Evolutionary conservation across 306 rosid species (phyloP).

Genomic region (Castanea sativa): DNA sequence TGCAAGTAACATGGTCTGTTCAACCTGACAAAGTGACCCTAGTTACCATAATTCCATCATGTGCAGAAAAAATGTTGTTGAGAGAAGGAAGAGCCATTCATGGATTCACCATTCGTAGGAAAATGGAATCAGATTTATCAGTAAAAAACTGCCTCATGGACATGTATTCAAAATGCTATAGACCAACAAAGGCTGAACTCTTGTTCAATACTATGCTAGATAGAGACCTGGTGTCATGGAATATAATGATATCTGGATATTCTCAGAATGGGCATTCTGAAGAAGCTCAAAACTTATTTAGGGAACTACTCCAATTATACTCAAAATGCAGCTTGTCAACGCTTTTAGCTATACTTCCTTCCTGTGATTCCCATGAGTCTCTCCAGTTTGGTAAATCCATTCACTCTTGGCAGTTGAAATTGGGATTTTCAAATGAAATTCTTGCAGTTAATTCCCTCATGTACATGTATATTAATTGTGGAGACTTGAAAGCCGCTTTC

Average conservation of each 20-base stretch:
- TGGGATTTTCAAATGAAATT: conserved; percentile 43
- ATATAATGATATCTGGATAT: conserved; percentile 63
- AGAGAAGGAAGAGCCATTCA: conserved; percentile 52
- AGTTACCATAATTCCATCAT: conserved; percentile 32
- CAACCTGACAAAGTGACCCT: conserved; percentile 44
- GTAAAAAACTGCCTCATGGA: conserved; percentile 43
- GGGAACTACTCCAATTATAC: conserved; percentile 26
- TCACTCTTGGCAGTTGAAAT: conserved; percentile 61
- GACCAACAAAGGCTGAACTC: conserved; percentile 35
- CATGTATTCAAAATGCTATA: conserved; percentile 50
- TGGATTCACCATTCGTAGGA: conserved; percentile 43
- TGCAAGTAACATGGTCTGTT: conserved; percentile 35
- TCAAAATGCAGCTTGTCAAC: conserved; percentile 40
- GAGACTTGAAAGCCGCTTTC: conserved; percentile 39
- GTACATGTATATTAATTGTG: conserved; percentile 52
- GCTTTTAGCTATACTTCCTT: conserved; percentile 43
- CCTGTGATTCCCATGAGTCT: conserved; percentile 38
- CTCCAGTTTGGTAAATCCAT: conserved; percentile 48
- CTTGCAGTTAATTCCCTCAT: conserved; percentile 43
- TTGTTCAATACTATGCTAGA: conserved; percentile 37
- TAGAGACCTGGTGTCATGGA: conserved; percentile 60
- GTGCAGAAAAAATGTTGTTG: conserved; percentile 37
- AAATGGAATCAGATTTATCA: conserved; percentile 25
- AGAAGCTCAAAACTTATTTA: conserved; percentile 47
- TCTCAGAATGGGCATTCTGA: conserved; percentile 37